Evolutionary conservation across 2,329 filamentous ascomycete genomes (phyloP), one percentile per base, ranked within the genome.

Genomic region (Pseudodiploospora longispora): DNA sequence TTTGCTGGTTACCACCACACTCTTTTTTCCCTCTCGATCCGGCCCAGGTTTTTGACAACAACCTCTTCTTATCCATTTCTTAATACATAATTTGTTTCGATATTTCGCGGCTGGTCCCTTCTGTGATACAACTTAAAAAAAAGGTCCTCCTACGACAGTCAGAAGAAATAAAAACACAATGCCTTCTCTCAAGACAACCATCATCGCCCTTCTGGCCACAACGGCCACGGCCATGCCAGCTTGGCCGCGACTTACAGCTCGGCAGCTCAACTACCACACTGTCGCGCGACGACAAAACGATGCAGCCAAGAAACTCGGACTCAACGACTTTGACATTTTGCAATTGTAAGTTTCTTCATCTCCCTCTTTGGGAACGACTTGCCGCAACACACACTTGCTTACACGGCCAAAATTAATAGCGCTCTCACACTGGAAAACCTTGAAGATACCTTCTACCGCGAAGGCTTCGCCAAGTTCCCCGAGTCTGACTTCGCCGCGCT

Each of bases 371-470:
- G 19, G 19, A 19, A 19, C 19, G 19, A 19, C 19, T 19, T 19
- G 19, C 19, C 19, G 19, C 19, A 19, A 19, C 19, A 19, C 19
- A 19, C 19, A 19, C 19, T 19, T 19, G 19, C 19, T 19, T 19
- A 19, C 10, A 28, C 10, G 41, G 7, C 30, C n/a, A n/a, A 30
- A n/a, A 8, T 19, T n/a, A 1, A 6, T 38, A 63, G 60, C 58
- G 83, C 83, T 50, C 69, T 87, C 44, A 87, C 83, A 5, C 72
- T 87, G 38, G 85, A 89, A 65, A 81, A 84, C 65, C 81, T 88
- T 55, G 85, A 88, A 67, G 72, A 80, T 27, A 70, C 74, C 44
- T 88, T 87, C 65, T 88, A 89, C 71, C 71, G 76, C 54, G 72
- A 84, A 58, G 83, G 82, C 33, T 85, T 88, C 58, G 71, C 72